Percentiles rank a stretch among this genome's conserved stretches.
These are phyloP conservation scores for Ilyonectria mors-panacis DNA, from an alignment of 2,329 filamentous ascomycete species.

Conservation along the genomic window DNA sequence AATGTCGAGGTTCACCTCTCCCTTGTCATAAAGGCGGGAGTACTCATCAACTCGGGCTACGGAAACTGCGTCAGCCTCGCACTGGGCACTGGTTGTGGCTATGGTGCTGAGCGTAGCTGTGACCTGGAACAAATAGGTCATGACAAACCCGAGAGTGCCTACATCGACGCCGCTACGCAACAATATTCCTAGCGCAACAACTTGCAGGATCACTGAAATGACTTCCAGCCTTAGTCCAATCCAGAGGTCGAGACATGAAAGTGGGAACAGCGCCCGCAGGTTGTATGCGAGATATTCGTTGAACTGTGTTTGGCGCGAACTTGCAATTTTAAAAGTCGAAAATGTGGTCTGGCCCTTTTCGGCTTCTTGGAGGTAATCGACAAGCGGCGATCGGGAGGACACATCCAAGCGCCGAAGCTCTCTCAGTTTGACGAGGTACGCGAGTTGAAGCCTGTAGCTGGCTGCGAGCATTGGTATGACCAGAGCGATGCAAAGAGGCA, in stretches of 20 bases:
- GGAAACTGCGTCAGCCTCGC: slow-evolving; percentile 3
- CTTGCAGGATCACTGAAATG: not conserved
- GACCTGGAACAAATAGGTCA: slow-evolving; percentile 13
- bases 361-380: not conserved
- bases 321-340: not conserved
- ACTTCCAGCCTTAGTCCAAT: not conserved
- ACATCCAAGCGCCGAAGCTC: not conserved
- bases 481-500: not conserved
- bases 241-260: slow-evolving; percentile 5
- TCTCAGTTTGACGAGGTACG: not conserved
- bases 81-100: not conserved
- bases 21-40: not conserved
- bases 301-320: not conserved
- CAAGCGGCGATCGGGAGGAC: not conserved
- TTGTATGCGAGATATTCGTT: not conserved
- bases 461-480: not conserved
- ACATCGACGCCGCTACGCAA: not conserved
- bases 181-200: not conserved
- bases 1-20: slow-evolving; percentile 59
- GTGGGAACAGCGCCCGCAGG: not conserved
- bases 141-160: slow-evolving; percentile 11
- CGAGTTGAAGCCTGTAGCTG: not conserved
- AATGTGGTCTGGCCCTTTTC: not conserved
- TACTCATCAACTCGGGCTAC: not conserved
- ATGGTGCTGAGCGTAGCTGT: not conserved